phyloP scores from a whole-genome alignment of 495 filamentous ascomycete species.

The Aspergillus conjunctus region DNA sequence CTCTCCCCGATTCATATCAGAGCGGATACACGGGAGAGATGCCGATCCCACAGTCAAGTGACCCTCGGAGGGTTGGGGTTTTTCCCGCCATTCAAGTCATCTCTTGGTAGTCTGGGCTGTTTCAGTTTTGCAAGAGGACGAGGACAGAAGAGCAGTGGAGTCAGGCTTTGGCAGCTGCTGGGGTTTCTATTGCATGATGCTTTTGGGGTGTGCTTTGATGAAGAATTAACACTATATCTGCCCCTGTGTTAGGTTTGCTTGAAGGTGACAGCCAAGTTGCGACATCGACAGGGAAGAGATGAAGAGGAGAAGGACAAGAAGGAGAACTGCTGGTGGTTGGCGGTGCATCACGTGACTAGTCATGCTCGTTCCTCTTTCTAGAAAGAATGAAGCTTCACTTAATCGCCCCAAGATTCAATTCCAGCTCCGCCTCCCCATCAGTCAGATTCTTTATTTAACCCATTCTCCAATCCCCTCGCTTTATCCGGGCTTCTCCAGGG shows the following conservation, averaged over 20 bases:
- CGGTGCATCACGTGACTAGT: constrained; percentile 6
- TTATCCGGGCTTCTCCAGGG: not conserved
- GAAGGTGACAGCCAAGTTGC: too few relatives aligned
- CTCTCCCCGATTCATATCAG: not conserved
- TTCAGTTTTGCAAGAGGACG: not conserved
- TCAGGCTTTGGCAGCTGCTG: not conserved
- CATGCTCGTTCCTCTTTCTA: not conserved
- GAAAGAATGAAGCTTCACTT: constrained; percentile 8
- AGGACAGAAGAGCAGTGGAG: not conserved
- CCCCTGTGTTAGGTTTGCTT: too few relatives aligned
- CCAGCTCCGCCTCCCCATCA: not conserved
- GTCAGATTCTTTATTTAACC: not conserved
- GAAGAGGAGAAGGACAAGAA: not conserved
- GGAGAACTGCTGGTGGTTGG: not conserved
- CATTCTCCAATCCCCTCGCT: not conserved
- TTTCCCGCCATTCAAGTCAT: constrained; percentile 3
- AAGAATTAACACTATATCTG: too few relatives aligned
- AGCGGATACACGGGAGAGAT: constrained; percentile 11
- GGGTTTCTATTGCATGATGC: not conserved
- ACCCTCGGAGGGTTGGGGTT: not conserved
- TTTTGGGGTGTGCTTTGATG: too few relatives aligned
- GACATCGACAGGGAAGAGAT: not conserved
- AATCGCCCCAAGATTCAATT: not conserved
- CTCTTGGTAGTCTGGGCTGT: not conserved
- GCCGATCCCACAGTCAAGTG: not conserved